Conservation (phyloP, 2,329 filamentous ascomycete genomes). For the Rugonectria rugulosa region DNA sequence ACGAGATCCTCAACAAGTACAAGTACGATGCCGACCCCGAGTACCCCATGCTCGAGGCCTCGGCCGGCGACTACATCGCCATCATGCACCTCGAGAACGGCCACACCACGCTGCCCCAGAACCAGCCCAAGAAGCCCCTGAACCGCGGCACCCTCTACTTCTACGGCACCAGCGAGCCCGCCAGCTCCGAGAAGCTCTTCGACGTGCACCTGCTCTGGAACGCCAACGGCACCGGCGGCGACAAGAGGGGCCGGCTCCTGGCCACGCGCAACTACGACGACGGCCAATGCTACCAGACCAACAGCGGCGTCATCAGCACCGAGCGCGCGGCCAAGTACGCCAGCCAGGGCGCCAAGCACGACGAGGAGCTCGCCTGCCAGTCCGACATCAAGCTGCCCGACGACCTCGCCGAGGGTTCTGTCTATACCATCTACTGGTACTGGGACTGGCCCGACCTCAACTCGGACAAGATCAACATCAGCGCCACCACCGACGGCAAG, state of each 20-base stretch:
- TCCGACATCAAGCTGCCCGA: constrained; percentile 78
- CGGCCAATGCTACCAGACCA: constrained; percentile 85
- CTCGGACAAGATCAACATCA: constrained; percentile 49
- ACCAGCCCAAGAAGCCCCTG: constrained; percentile 64
- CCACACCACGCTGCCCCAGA: constrained; percentile 70
- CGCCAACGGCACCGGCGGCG: constrained; percentile 78
- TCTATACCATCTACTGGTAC: constrained; percentile 91
- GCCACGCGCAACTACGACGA: constrained; percentile 87
- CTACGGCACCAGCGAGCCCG: constrained; percentile 73
- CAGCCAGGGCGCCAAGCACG: constrained; percentile 60
- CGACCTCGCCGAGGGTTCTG: constrained; percentile 66
- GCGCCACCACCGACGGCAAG: constrained; percentile 48
- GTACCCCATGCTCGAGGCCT: constrained; percentile 68
- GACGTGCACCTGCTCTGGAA: constrained; percentile 85
- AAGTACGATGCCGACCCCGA: constrained; percentile 49
- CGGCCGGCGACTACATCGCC: constrained; percentile 69
- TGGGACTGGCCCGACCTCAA: constrained; percentile 87
- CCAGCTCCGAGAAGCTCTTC: constrained; percentile 54
- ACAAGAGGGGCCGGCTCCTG: constrained; percentile 78
- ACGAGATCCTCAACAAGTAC: constrained; percentile 59
- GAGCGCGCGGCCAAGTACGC: constrained; percentile 65
- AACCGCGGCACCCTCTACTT: constrained; percentile 78
- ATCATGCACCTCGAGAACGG: constrained; percentile 78
- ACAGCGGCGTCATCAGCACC: constrained; percentile 63
- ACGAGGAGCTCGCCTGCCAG: constrained; percentile 78